A percentile compares a stretch with the other conserved stretches of the same genome.
Evolutionary conservation across 768 basidiomycete species (phyloP).

Genomic region (Serendipita sp.): DNA sequence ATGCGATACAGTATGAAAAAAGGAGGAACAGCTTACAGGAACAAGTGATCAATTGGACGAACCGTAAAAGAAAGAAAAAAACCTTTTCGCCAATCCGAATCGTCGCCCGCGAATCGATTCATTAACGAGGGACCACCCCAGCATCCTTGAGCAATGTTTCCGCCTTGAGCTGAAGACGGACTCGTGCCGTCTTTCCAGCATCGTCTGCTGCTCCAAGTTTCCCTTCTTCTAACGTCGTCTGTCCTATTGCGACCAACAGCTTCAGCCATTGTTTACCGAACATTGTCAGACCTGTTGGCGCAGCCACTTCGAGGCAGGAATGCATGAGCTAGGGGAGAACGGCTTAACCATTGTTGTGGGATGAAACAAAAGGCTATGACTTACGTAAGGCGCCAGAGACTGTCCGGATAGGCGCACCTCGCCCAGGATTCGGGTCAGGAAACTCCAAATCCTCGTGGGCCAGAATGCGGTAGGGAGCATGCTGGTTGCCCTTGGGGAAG

Average conservation of each 20-base stretch:
- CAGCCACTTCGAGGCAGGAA: slow-evolving; percentile 27
- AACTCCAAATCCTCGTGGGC: slow-evolving; percentile 52
- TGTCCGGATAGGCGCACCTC: slow-evolving; percentile 36
- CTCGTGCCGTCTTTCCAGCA: slow-evolving; percentile 48
- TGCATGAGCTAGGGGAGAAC: background rate
- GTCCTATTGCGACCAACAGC: slow-evolving; percentile 47
- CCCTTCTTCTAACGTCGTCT: slow-evolving; percentile 30
- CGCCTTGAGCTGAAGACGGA: slow-evolving; percentile 47
- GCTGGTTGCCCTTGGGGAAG: slow-evolving; percentile 19
- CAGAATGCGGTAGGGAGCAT: slow-evolving; percentile 42
- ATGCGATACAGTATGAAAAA: no score
- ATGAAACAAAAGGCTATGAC: background rate
- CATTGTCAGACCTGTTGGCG: slow-evolving; percentile 29
- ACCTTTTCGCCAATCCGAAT: no score
- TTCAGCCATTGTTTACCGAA: slow-evolving; percentile 77
- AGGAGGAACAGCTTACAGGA: no score
- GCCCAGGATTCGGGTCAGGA: slow-evolving; percentile 47
- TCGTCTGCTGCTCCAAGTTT: slow-evolving; percentile 44
- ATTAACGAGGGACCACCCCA: background rate
- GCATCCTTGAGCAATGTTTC: slow-evolving; percentile 26
- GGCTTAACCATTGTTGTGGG: slow-evolving; percentile 36
- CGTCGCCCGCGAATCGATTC: no score
- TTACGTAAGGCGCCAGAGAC: slow-evolving; percentile 45
- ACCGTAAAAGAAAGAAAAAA: no score
- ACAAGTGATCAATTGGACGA: no score